A percentile compares a stretch with the other conserved stretches of the same genome.
Evolutionary conservation across 2,329 filamentous ascomycete genomes (phyloP).

Genomic region (Penicillium palitans): DNA sequence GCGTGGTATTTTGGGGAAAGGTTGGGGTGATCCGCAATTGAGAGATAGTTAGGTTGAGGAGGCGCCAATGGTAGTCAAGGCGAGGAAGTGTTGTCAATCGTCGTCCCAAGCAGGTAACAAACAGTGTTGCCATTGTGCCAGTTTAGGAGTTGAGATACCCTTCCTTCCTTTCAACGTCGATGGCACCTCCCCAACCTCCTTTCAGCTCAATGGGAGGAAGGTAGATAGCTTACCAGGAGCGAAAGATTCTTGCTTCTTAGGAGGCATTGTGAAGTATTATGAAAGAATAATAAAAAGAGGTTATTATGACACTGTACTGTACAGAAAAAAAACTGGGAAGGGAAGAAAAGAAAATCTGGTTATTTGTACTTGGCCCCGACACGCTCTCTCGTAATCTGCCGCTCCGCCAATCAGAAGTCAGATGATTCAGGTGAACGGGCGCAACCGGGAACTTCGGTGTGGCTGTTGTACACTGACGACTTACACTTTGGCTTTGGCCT

Average conservation of each 20-base stretch:
- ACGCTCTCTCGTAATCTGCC: conserved; percentile 38
- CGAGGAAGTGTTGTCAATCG: not conserved
- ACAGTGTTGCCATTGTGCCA: not conserved
- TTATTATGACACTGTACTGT: conserved; percentile 24
- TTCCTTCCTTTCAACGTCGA: not conserved
- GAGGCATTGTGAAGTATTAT: conserved; percentile 25
- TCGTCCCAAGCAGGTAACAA: not conserved
- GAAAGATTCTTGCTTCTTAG: conserved; percentile 27
- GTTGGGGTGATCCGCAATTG: conserved; percentile 4
- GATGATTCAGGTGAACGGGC: conserved; percentile 41
- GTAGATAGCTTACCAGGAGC: conserved; percentile 26
- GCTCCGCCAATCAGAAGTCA: conserved; percentile 34
- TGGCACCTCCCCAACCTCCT: not conserved
- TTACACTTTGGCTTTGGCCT: not conserved
- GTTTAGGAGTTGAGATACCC: not conserved
- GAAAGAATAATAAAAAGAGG: conserved; percentile 14
- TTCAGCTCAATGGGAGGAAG: not conserved
- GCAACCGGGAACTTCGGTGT: conserved; percentile 34
- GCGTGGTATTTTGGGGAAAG: not conserved
- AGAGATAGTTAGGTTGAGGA: not conserved
- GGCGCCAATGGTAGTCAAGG: not conserved
- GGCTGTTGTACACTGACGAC: not conserved
- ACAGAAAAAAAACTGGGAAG: conserved; percentile 21
- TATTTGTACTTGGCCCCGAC: conserved; percentile 40
- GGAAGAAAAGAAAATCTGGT: conserved; percentile 35